Conservation (phyloP, 805 yeast genomes). For the Candida krabiensis region DNA sequence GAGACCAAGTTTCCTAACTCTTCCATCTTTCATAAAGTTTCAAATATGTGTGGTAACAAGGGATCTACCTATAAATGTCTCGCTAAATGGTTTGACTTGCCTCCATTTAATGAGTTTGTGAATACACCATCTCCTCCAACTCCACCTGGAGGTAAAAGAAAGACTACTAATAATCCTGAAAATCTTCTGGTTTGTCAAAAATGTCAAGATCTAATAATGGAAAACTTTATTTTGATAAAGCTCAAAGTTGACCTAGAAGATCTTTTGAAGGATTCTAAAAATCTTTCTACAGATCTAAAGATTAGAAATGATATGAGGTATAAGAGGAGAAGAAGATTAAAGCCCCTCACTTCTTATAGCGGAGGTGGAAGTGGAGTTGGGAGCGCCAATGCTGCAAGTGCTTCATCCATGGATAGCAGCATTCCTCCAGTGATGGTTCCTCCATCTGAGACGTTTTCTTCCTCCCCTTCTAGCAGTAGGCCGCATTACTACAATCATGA, state of each 20-base stretch:
- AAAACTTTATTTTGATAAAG: conserved; percentile 31
- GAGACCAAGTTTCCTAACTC: conserved; percentile 31
- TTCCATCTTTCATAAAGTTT: conserved; percentile 29
- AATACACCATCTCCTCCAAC: conserved; percentile 36
- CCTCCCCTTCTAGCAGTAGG: conserved; percentile 1
- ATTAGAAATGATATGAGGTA: conserved; percentile 30
- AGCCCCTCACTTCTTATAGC: conserved; percentile 12
- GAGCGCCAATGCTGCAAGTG: background rate
- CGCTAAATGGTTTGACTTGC: conserved; percentile 36
- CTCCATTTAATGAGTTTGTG: conserved; percentile 35
- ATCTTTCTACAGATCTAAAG: conserved; percentile 14
- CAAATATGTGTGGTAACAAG: conserved; percentile 26
- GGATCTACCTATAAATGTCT: conserved; percentile 27
- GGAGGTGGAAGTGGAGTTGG: no score
- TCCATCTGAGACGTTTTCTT: conserved; percentile 3
- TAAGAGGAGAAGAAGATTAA: conserved; percentile 30
- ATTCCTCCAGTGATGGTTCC: conserved; percentile 1
- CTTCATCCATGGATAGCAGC: conserved; percentile 6
- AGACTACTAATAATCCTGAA: conserved; percentile 31
- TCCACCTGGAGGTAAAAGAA: conserved; percentile 30
- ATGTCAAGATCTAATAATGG: conserved; percentile 29
- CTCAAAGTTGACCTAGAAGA: conserved; percentile 32
- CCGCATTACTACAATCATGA: conserved; percentile 17
- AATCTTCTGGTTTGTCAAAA: conserved; percentile 31
- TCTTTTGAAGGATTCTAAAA: conserved; percentile 18